Evolutionary conservation across 768 basidiomycete species (phyloP).

Genomic region (Leccinellum albellum): DNA sequence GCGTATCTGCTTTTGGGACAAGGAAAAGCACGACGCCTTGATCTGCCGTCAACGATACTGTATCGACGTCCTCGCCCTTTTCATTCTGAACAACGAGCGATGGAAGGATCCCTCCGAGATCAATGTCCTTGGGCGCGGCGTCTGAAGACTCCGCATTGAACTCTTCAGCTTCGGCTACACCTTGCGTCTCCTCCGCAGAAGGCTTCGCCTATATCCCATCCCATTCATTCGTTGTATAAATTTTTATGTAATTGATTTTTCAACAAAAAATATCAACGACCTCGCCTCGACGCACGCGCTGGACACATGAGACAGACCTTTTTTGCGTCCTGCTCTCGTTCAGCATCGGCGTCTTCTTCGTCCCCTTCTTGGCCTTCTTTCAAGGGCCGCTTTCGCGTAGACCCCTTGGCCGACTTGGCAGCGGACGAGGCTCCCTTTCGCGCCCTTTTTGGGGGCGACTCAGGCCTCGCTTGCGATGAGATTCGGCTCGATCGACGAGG

Average conservation of each 20-base stretch:
- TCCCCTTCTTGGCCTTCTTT: conserved; percentile 19
- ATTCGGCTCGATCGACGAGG: conserved; percentile 58
- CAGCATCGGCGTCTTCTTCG: conserved; percentile 15
- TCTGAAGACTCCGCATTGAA: conserved; percentile 5
- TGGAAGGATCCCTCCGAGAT: conserved; percentile 75
- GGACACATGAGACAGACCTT: conserved; percentile 19
- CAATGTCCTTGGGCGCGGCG: conserved; percentile 33
- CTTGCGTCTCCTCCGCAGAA: conserved; percentile 6
- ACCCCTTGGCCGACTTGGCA: conserved; percentile 30
- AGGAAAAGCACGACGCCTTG: conserved; percentile 79
- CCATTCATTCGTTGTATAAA: neutral
- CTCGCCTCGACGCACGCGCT: neutral
- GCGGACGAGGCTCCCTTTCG: conserved; percentile 16
- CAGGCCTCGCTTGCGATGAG: conserved; percentile 44
- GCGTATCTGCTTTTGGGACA: conserved; percentile 82
- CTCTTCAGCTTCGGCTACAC: neutral
- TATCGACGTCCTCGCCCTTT: conserved; percentile 73
- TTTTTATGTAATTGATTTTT: neutral
- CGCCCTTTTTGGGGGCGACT: conserved; percentile 12
- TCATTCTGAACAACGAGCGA: conserved; percentile 78
- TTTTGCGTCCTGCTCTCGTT: conserved; percentile 20
- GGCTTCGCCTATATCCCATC: conserved; percentile 22
- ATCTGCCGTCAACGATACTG: conserved; percentile 59
- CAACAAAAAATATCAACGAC: neutral
- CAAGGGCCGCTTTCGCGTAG: conserved; percentile 34